Percentiles rank a stretch among this genome's conserved stretches.
These are phyloP conservation scores for Trypanosomatidae sp. DNA, from an alignment of 208 protist species.

Conservation along the genomic window DNA sequence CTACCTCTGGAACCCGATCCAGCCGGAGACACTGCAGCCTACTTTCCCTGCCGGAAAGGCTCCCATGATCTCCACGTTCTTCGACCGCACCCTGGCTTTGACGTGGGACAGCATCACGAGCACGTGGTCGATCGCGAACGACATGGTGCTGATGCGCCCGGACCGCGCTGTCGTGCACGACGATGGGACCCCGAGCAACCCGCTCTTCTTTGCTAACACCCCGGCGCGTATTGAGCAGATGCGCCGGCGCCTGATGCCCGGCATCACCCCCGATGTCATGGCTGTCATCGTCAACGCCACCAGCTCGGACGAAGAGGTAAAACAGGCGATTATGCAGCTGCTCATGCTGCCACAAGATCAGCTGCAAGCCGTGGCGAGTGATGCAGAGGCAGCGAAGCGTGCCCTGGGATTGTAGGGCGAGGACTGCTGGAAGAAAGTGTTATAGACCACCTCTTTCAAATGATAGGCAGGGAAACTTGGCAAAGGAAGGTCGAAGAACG, in stretches of 20 bases:
- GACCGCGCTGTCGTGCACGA: slow-evolving; percentile 65
- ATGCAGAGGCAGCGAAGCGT: slow-evolving; percentile 32
- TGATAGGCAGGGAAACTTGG: background rate
- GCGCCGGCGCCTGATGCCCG: slow-evolving; percentile 51
- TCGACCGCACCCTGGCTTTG: slow-evolving; percentile 80
- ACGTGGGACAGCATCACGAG: slow-evolving; percentile 30
- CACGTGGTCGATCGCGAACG: slow-evolving; percentile 66
- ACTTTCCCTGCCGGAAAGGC: slow-evolving; percentile 36
- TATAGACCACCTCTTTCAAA: background rate
- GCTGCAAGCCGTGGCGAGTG: slow-evolving; percentile 34
- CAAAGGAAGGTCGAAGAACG: background rate
- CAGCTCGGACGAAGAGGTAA: slow-evolving; percentile 44
- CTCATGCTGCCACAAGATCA: slow-evolving; percentile 42
- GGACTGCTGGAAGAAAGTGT: background rate
- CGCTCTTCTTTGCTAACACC: slow-evolving; percentile 77
- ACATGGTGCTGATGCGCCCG: slow-evolving; percentile 81
- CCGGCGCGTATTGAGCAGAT: slow-evolving; percentile 57
- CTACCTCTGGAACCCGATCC: slow-evolving; percentile 62
- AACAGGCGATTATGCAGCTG: slow-evolving; percentile 33
- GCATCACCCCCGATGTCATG: slow-evolving; percentile 59
- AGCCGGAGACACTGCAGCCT: slow-evolving; percentile 28
- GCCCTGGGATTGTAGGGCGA: slow-evolving; percentile 19
- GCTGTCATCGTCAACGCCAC: slow-evolving; percentile 36
- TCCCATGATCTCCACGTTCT: slow-evolving; percentile 68
- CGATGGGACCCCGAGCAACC: slow-evolving; percentile 37